Percentiles rank a stretch among this genome's conserved stretches.
These are phyloP conservation scores for Acer yangbiense DNA, from an alignment of 345 rosid species.

Conservation along the genomic window DNA sequence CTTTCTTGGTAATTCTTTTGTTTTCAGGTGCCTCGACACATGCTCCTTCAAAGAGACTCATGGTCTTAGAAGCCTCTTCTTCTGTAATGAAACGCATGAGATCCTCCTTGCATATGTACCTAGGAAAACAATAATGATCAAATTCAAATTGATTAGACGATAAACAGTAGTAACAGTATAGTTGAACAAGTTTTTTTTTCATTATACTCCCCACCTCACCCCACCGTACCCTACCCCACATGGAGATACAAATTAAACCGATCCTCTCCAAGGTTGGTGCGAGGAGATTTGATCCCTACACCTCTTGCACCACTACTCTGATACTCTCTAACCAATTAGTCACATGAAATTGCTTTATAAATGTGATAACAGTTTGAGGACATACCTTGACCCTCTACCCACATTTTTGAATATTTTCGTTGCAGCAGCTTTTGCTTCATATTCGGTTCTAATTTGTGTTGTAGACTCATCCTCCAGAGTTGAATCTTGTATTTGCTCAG, in stretches of 20 bases:
- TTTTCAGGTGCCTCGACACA: constrained; percentile 62
- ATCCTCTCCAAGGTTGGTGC: neutral
- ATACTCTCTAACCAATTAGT: neutral
- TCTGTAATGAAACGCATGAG: constrained; percentile 67
- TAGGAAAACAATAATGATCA: constrained; percentile 22
- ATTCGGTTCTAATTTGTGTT: constrained; percentile 64
- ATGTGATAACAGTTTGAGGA: neutral
- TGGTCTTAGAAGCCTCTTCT: constrained; percentile 70
- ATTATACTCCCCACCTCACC: too few species aligned
- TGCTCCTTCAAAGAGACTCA: constrained; percentile 56
- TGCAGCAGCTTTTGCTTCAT: constrained; percentile 84
- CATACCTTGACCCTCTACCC: constrained; percentile 67
- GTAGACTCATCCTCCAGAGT: constrained; percentile 56
- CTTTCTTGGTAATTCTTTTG: constrained; percentile 60
- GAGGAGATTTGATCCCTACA: neutral
- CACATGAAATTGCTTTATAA: neutral
- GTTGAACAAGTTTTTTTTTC: neutral
- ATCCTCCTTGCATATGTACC: constrained; percentile 71
- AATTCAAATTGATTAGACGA: neutral
- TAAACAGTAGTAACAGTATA: neutral
- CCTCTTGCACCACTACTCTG: neutral
- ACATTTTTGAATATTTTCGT: constrained; percentile 78
- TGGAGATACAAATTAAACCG: neutral
- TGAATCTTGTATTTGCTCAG: constrained; percentile 68
- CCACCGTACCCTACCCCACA: neutral